phyloP scores from a whole-genome alignment of 495 filamentous ascomycete species.

The Xylaria longipes region DNA sequence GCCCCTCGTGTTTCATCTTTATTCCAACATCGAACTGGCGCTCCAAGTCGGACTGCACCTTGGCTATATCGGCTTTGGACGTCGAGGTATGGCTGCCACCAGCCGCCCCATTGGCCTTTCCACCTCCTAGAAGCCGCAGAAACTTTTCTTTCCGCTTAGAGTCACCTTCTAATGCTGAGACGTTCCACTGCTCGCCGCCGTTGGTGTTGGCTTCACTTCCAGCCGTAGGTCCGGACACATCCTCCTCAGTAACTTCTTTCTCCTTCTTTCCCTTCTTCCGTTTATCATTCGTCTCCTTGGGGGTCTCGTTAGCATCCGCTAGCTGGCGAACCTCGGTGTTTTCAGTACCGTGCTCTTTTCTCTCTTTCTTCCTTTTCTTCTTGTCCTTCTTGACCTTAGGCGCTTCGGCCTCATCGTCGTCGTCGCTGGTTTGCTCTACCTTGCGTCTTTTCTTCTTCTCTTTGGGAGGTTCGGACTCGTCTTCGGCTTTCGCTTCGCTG shows the following conservation, averaged over 20 bases:
- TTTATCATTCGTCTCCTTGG: constrained; percentile 43
- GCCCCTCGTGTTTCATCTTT: constrained; percentile 61
- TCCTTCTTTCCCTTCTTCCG: constrained; percentile 17
- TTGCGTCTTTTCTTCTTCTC: constrained; percentile 36
- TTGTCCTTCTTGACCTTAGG: constrained; percentile 31
- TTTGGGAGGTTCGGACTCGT: constrained; percentile 19
- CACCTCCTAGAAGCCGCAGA: constrained; percentile 60
- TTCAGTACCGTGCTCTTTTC: constrained; percentile 6
- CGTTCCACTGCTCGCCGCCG: constrained; percentile 56
- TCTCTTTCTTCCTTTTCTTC: constrained; percentile 28
- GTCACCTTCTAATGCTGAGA: constrained; percentile 57
- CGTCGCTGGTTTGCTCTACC: constrained; percentile 28
- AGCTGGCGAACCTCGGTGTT: constrained; percentile 30
- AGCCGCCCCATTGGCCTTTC: constrained; percentile 41
- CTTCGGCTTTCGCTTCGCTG: constrained; percentile 28
- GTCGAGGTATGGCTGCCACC: constrained; percentile 18
- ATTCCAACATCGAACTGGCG: constrained; percentile 65
- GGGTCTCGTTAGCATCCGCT: constrained; percentile 34
- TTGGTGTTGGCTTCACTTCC: constrained; percentile 27
- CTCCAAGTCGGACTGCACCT: constrained; percentile 62
- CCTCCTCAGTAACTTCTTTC: constrained; percentile 16
- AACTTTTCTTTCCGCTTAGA: constrained; percentile 61
- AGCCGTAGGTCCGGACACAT: constrained; percentile 22
- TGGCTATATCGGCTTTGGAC: constrained; percentile 43
- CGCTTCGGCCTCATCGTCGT: constrained; percentile 28